Base-by-base conservation (phyloP, 108 stramenopile genomes). In the Nannochloropsis granulata region DNA sequence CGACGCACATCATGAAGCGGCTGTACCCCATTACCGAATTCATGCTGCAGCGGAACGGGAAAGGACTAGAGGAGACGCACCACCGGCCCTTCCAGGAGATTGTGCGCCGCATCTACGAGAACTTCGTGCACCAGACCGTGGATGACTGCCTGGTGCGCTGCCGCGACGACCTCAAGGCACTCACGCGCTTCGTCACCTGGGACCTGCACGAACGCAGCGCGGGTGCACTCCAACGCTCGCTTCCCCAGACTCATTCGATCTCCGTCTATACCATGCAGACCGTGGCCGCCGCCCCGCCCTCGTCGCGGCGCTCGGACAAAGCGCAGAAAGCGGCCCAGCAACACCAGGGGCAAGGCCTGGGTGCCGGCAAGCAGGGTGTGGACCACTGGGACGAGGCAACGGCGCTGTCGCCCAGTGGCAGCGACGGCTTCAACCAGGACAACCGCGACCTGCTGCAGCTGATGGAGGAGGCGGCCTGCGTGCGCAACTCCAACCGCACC, bases 101-200 rank as follows among this genome's bases (percentile, higher is more conserved):
- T 25, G 91, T 96, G 83, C 91, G 92, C 85, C 88, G 84, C 43
- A 92, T 96, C 78, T 96, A 92, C 87, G 94, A 95, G 79, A 91
- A 92, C 44, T 96, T 95, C 85, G 92, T 95, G 43, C 88, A 93
- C 44, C 82, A 93, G 82, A 92, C 92, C 43, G 90, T 94, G 79
- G 93, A 94, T 23, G 87, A 88, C 25, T 83, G 82, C 42, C 84
- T 88, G 11, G 23, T 25, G n/a, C 84, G 93, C 46, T 96, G 95
- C 87, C 90, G 90, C 43, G 95, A 96, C 86, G 96, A 96, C 88
- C 85, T 96, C 46, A 93, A 90, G 56, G 93, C 94, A 25, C 90
- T 95, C 81, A 96, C 96, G 23, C 89, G 93, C 86, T 96, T 94
- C 82, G 95, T 96, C 23, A 96, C 96, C n/a, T 96, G 94, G 94